phyloP scores from a whole-genome alignment of 352 stramenopile genomes.

The Globisporangium carolinianum region DNA sequence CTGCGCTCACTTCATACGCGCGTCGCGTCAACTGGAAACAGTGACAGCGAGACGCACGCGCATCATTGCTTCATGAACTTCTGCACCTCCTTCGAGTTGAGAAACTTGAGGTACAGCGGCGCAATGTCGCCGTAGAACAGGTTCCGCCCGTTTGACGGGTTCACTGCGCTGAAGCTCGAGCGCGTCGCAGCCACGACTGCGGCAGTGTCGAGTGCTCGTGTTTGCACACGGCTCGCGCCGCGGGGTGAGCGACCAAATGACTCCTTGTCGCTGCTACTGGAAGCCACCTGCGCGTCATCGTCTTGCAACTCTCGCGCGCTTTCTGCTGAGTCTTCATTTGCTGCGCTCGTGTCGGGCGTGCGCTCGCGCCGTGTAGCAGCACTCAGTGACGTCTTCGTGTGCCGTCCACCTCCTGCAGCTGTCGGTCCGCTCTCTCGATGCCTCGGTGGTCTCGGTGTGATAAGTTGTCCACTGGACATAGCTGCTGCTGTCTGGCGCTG shows the following conservation, averaged over 20 bases:
- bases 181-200: not conserved
- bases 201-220: not conserved
- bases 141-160: slow-evolving; percentile 22
- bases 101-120: slow-evolving; percentile 65
- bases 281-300: not conserved
- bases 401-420: not conserved
- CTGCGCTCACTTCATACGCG: not conserved
- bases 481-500: not conserved
- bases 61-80: slow-evolving; percentile 36
- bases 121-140: slow-evolving; percentile 73
- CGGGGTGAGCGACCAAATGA: not conserved
- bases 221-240: not conserved
- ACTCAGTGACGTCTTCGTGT: not conserved
- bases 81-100: slow-evolving; percentile 62
- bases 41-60: too few species aligned
- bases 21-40: too few species aligned
- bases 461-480: not conserved
- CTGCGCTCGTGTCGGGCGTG: not conserved
- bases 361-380: not conserved
- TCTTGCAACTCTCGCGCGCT: not conserved
- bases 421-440: not conserved
- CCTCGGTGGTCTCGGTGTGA: slow-evolving; percentile 6
- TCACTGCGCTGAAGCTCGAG: slow-evolving; percentile 1
- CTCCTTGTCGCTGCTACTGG: slow-evolving; percentile 6
- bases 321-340: too few species aligned